Percentiles rank a stretch among this genome's conserved stretches.
These are phyloP conservation scores for Colletotrichum musicola DNA, from an alignment of 2,329 filamentous ascomycete genomes.

Conservation along the genomic window DNA sequence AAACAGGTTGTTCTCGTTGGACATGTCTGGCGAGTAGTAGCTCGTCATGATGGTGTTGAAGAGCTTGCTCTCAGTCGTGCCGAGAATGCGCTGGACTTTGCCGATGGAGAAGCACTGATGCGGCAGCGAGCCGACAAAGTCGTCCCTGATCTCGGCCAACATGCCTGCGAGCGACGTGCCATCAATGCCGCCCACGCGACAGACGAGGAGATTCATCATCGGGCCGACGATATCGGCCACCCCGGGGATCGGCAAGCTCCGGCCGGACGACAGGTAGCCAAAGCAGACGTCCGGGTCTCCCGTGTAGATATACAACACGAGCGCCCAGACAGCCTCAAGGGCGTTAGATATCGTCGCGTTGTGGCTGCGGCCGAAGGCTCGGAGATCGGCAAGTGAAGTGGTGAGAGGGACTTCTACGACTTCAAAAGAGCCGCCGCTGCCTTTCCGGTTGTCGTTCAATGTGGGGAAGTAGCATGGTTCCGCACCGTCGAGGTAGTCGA, in stretches of 20 bases:
- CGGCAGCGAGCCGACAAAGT: constrained; percentile 29
- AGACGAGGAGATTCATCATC: constrained; percentile 28
- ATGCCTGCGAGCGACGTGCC: constrained; percentile 11
- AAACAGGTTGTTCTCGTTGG: constrained; percentile 2
- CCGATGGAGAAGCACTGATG: constrained; percentile 35
- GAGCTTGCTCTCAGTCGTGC: constrained; percentile 9
- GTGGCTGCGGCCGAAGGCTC: constrained; percentile 8
- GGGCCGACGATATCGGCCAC: constrained; percentile 31
- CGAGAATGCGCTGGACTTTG: constrained; percentile 30
- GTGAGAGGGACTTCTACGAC: constrained; percentile 13
- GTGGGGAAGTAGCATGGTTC: constrained; percentile 43
- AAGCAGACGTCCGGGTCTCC: constrained; percentile 23
- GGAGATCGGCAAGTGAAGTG: neutral
- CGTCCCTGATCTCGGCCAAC: constrained; percentile 1
- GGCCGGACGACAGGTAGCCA: constrained; percentile 31
- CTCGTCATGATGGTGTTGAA: constrained; percentile 40
- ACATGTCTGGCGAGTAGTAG: constrained; percentile 5
- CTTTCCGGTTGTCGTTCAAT: constrained; percentile 20
- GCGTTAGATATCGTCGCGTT: constrained; percentile 19
- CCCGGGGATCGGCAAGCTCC: constrained; percentile 9
- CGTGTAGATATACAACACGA: constrained; percentile 21
- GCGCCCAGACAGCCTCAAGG: constrained; percentile 27
- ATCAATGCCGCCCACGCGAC: constrained; percentile 2
- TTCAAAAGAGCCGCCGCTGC: constrained; percentile 7
- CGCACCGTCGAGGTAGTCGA: constrained; percentile 36